Base-by-base conservation (phyloP, 331 rosid genomes). In the Dryas integrifolia region DNA sequence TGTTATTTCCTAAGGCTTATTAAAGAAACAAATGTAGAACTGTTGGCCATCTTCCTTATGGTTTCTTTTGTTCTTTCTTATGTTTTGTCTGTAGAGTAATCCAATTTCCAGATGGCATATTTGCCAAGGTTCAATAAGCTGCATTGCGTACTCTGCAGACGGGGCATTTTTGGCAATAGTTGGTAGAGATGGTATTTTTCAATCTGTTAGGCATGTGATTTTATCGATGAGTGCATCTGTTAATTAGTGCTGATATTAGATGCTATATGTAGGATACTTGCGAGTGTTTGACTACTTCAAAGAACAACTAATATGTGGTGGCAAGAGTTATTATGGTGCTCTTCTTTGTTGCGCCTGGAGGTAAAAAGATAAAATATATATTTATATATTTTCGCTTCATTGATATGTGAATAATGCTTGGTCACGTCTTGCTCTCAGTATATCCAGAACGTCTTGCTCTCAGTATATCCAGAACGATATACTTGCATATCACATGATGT, bases 61-160 rank as follows among this genome's bases (percentile, higher is more conserved):
- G 66, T 44, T 61, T 57, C 49, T 38, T 69, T 38, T 67, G 45
- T 70, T 75, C 60, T 52, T 72, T 12, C 45, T 40, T 21, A 5
- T 53, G 58, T 18, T 41, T 58, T 4, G 3, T 47, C 38, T 80
- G 82, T 93, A 95, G 99, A 89, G 92, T 75, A 92, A 92, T 81
- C 97, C 99, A 21, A 78, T 89, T 70, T 97, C 96, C 65, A 89
- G 97, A 83, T 95, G 99, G 99, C 99, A 92, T 86, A 88, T 95
- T 77, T 89, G 99, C 88, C 97, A 92, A 84, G 96, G 99, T 76
- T 72, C 99, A 58, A 80, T 95, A 72, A 95, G 92, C 76, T 84
- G 81, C 73, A 81, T 92, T 67, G 88, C 95, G 70, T 92, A 92
- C 86, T 89, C 99, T 6, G 62, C 69, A 3, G 97, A 92, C 44